A percentile compares a stretch with the other conserved stretches of the same genome.
phyloP scores from a whole-genome alignment of 2,329 filamentous ascomycete species.

The Orbilia blumenaviensis region DNA sequence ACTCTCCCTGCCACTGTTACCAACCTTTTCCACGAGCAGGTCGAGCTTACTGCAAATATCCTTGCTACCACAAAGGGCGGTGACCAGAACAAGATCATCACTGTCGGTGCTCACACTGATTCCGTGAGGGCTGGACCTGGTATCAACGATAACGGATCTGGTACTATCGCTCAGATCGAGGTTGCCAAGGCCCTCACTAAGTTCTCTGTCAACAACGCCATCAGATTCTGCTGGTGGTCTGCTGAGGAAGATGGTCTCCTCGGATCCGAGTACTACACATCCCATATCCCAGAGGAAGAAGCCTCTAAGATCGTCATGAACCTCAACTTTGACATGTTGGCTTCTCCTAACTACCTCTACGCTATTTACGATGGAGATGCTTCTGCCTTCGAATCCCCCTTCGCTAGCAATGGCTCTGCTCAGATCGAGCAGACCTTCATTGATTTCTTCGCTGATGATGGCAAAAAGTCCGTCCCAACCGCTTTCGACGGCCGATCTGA shows the following conservation, averaged over 20 bases:
- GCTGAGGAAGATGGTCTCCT: slow-evolving; percentile 69
- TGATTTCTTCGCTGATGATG: slow-evolving; percentile 64
- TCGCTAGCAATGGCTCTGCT: slow-evolving; percentile 67
- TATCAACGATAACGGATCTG: slow-evolving; percentile 74
- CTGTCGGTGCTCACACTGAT: slow-evolving; percentile 71
- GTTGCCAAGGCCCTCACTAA: slow-evolving; percentile 69
- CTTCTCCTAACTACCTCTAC: slow-evolving; percentile 68
- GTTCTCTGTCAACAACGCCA: slow-evolving; percentile 68
- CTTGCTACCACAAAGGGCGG: slow-evolving; percentile 70
- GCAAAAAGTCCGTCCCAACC: slow-evolving; percentile 64
- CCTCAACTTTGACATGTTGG: slow-evolving; percentile 78
- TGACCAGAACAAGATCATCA: slow-evolving; percentile 69
- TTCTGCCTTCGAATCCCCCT: slow-evolving; percentile 65
- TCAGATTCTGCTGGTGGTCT: slow-evolving; percentile 73
- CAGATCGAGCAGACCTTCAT: slow-evolving; percentile 67
- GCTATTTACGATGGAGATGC: slow-evolving; percentile 67
- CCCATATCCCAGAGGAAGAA: slow-evolving; percentile 64
- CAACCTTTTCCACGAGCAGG: slow-evolving; percentile 64
- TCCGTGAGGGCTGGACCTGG: slow-evolving; percentile 70
- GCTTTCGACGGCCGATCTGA: slow-evolving; percentile 69
- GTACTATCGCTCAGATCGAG: slow-evolving; percentile 69
- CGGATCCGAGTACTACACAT: slow-evolving; percentile 69
- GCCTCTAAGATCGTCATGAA: slow-evolving; percentile 71
- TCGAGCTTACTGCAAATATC: slow-evolving; percentile 67
- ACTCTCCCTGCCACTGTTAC: slow-evolving; percentile 60